Conservation (phyloP, 2,329 filamentous ascomycete species). For the Polytolypa hystricis region DNA sequence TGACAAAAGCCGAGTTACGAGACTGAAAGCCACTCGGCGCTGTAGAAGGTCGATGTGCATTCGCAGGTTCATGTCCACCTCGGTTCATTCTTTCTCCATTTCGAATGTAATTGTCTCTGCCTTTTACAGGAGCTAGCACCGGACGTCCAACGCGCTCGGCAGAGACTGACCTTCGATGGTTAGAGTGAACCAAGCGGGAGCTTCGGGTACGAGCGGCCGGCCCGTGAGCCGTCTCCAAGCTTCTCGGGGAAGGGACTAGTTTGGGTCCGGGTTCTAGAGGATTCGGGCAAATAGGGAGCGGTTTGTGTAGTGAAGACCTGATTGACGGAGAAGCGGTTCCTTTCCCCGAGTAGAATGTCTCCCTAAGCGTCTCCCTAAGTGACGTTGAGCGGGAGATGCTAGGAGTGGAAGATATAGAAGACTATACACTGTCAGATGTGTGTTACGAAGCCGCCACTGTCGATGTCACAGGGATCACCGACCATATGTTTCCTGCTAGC, state of each 20-base stretch:
- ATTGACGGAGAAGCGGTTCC: not conserved
- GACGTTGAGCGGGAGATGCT: not conserved
- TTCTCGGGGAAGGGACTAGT: not conserved
- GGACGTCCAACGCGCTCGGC: no score
- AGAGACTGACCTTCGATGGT: not conserved
- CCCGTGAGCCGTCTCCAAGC: not conserved
- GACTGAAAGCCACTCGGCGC: no score
- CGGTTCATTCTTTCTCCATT: no score
- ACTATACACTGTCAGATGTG: not conserved
- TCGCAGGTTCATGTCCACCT: no score
- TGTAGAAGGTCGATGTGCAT: no score
- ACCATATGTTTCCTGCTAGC: conserved; percentile 61
- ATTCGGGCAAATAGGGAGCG: not conserved
- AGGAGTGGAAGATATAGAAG: not conserved
- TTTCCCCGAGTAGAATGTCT: no score
- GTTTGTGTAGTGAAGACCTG: conserved; percentile 5
- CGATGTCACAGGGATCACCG: conserved; percentile 42
- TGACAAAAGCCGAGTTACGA: no score
- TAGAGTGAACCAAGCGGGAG: not conserved
- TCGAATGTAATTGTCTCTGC: no score
- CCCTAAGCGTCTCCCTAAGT: not conserved
- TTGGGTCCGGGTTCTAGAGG: not conserved
- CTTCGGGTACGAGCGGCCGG: not conserved
- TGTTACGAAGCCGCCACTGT: no score
- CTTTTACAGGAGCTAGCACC: no score